Conservation (phyloP, 768 basidiomycete species). For the Cystofilobasidium capitatum region DNA sequence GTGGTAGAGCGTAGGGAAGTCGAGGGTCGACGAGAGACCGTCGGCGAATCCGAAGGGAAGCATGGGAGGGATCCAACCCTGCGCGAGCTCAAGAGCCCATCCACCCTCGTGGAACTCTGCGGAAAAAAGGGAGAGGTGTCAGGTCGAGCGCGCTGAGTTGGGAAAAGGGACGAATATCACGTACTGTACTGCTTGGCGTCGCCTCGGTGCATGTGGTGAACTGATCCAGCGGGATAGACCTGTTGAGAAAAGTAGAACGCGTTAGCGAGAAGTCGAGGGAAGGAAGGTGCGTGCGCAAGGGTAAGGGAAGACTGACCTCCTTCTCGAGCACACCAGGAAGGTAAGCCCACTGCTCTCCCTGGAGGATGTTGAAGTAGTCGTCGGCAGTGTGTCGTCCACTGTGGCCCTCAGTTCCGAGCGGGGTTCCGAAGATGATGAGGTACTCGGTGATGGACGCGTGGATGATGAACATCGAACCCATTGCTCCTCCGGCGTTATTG, state of each 20-base stretch:
- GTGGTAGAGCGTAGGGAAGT: slow-evolving; percentile 68
- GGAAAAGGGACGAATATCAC: neutral
- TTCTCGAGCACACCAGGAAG: slow-evolving; percentile 65
- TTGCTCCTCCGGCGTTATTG: slow-evolving; percentile 94
- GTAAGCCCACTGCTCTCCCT: slow-evolving; percentile 93
- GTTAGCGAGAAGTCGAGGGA: neutral
- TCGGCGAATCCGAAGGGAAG: slow-evolving; percentile 82
- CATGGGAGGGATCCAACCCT: slow-evolving; percentile 84
- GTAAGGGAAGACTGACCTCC: slow-evolving; percentile 53
- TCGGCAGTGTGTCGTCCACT: slow-evolving; percentile 88
- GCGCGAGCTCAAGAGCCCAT: slow-evolving; percentile 89
- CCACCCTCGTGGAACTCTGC: slow-evolving; percentile 81
- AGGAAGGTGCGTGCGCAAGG: too few species aligned
- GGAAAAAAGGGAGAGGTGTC: neutral
- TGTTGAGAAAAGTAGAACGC: slow-evolving; percentile 22
- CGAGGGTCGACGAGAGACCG: slow-evolving; percentile 74
- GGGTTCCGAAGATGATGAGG: slow-evolving; percentile 73
- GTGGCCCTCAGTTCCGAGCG: slow-evolving; percentile 94
- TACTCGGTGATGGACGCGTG: slow-evolving; percentile 97
- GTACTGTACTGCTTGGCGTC: slow-evolving; percentile 78
- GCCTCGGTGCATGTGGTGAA: slow-evolving; percentile 74
- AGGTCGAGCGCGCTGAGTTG: neutral
- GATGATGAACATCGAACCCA: slow-evolving; percentile 92
- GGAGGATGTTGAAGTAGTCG: slow-evolving; percentile 93
- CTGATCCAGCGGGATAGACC: slow-evolving; percentile 66